Base-by-base conservation (phyloP, 441 rosid species). In the Hura crepitans region DNA sequence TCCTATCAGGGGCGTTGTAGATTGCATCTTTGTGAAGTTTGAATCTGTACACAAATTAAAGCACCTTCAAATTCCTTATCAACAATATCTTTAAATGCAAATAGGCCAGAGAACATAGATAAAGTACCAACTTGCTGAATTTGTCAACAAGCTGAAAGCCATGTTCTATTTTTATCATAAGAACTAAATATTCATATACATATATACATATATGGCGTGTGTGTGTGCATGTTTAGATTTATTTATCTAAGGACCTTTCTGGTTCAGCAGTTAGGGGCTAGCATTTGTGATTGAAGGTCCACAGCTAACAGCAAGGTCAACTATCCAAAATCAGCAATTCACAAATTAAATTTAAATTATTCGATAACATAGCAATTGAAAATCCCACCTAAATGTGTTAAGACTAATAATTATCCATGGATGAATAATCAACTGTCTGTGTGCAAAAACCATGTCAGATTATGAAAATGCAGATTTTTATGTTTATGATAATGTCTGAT, bases 1-100 rank as follows among this genome's bases (percentile, higher is more conserved):
- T 78, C 86, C 86, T 12, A 86, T 72, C 35, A 85, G 78, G 70
- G 86, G 96, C 28, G 86, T 87, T 0, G 98, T 81, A 17, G 96
- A 86, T 9, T 77, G 80, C 10, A 80, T 66, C 81, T 86, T 89
- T 56, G 68, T 43, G 57, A 70, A 69, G 55, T 72, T 72, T 55
- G 89, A 75, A 81, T 84, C 97, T 87, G 89, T 45, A 71, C 39
- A 69, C 64, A 47, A 72, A 65, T 69, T 12, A 27, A 56, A 61
- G 71, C 37, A 62, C 37, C 65, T 67, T 53, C 54, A 47, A 59
- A 70, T 14, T 71, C 25, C 43, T 3, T 9, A 66, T 68, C 61
- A 67, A 45, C 20, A 51, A 61, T 50, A 15, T 23, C 60, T 62
- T 62, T 10, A 70, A 55, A 28, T n/a, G 58, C 31, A 49, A 58